Conservation (phyloP, 768 basidiomycete genomes). For the Tephrocybe rancida region DNA sequence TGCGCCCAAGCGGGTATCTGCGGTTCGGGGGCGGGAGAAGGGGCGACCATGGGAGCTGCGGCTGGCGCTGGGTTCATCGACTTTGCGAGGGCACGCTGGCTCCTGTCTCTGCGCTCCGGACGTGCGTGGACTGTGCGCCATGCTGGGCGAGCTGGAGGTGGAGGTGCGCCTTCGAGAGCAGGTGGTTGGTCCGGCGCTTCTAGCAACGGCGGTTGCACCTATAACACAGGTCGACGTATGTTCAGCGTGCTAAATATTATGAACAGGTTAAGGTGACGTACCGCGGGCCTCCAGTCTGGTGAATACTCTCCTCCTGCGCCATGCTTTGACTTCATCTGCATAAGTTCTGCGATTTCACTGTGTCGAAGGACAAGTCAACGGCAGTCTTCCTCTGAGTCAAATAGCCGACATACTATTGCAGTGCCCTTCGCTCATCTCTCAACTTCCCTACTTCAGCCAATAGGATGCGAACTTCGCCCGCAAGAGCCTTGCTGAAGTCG, state of each 20-base stretch:
- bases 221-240: conserved; percentile 14
- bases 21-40: conserved; percentile 43
- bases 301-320: conserved; percentile 79
- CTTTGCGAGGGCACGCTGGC: conserved; percentile 35
- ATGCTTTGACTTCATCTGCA: conserved; percentile 83
- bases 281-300: conserved; percentile 72
- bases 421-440: conserved; percentile 69
- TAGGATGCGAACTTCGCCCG: conserved; percentile 77
- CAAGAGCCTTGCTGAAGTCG: conserved; percentile 83
- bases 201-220: conserved; percentile 39
- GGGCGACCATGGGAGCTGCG: conserved; percentile 22
- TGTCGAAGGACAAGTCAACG: neutral
- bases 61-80: conserved; percentile 44
- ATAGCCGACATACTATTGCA: conserved; percentile 65
- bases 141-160: conserved; percentile 50
- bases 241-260: neutral
- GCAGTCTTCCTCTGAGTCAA: neutral
- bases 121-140: conserved; percentile 78
- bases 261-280: conserved; percentile 24
- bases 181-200: conserved; percentile 40
- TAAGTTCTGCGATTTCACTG: conserved; percentile 84
- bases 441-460: conserved; percentile 81
- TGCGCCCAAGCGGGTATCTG: conserved; percentile 79
- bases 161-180: conserved; percentile 43
- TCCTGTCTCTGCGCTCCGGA: conserved; percentile 44